Base-by-base conservation (phyloP, 2,329 filamentous ascomycete species). In the Didymella sp. region DNA sequence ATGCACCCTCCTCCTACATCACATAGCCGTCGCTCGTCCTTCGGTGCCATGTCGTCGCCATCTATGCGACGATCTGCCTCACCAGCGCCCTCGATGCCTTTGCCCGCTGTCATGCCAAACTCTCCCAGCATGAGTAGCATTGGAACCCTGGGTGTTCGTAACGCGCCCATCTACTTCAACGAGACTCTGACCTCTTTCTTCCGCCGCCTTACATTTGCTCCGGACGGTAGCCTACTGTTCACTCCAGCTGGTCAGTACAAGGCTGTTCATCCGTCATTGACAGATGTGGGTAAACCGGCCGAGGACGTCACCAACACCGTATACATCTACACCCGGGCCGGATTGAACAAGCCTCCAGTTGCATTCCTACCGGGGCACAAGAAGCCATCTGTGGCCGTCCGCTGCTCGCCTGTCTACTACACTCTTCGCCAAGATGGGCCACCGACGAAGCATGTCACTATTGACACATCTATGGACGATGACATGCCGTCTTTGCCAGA, bases 171-270 rank as follows among this genome's bases (percentile, higher is more conserved):
- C 42, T 99, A 99, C 74, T 92, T 92, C 42, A 98, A 97, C 69
- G 95, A 99, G 77, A 97, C 94, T 0, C 85, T 98, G 58, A 97
- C 94, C 0, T 98, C 95, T 0, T 99, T 99, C 79, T 99, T 99
- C 79, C 85, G 95, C 49, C 87, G 95, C 43, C 81, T 99, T 46
- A 93, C 94, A 0, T 99, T 99, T 73, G 92, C 96, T 1, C 94
- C 95, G 0, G 96, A 99, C 72, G 95, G 95, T 24, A 96, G 93
- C 73, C 81, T 99, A 46, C 83, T 99, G 4, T 88, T 99, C 62
- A 99, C 95, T 0, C 95, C 95, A 2, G 94, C 95, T 2, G 95
- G 95, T 7, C 95, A 98, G 73, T 98, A 95, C 77, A 96, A 96
- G 73, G 90, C 89, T 2, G 86, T 92, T 47, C 86, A 91, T 63